Evolutionary conservation across 2,329 filamentous ascomycete genomes (phyloP).

Genomic region (Penicillium sp.): DNA sequence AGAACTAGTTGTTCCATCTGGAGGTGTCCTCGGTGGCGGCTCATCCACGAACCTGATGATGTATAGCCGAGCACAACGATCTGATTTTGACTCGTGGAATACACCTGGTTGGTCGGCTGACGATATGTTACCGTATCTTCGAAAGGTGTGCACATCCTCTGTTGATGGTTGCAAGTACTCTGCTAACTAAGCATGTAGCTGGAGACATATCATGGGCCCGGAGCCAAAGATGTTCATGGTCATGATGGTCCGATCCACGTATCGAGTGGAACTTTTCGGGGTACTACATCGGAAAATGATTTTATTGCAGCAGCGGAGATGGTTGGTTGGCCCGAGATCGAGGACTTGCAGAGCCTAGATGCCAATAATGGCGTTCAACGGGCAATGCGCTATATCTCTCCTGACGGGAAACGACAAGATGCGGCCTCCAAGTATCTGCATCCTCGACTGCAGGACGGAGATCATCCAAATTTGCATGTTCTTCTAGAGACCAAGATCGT

Average conservation of each 20-base stretch:
- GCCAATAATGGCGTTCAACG: conserved; percentile 7
- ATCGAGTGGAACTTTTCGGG: conserved; percentile 1
- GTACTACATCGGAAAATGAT: background rate
- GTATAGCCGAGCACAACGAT: conserved; percentile 5
- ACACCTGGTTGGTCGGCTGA: conserved; percentile 3
- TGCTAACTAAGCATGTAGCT: background rate
- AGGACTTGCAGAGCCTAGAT: conserved; percentile 2
- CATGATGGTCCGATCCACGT: background rate
- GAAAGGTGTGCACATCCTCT: background rate
- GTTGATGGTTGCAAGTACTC: background rate
- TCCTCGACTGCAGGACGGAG: background rate
- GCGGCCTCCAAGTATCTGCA: background rate
- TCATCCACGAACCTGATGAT: conserved; percentile 9
- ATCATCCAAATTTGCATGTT: conserved; percentile 5
- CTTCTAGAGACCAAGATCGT: conserved; percentile 2
- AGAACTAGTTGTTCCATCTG: background rate
- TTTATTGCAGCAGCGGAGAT: conserved; percentile 3
- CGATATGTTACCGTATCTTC: conserved; percentile 5
- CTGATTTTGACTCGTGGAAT: conserved; percentile 5
- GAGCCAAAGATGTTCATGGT: conserved; percentile 3
- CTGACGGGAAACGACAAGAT: conserved; percentile 8
- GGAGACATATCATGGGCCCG: conserved; percentile 8
- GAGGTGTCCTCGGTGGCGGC: conserved; percentile 4
- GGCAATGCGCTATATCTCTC: conserved; percentile 7
- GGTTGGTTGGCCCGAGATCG: background rate